Base-by-base conservation (phyloP, 73 alveolate genomes). In the Paramecium primaurelia region DNA sequence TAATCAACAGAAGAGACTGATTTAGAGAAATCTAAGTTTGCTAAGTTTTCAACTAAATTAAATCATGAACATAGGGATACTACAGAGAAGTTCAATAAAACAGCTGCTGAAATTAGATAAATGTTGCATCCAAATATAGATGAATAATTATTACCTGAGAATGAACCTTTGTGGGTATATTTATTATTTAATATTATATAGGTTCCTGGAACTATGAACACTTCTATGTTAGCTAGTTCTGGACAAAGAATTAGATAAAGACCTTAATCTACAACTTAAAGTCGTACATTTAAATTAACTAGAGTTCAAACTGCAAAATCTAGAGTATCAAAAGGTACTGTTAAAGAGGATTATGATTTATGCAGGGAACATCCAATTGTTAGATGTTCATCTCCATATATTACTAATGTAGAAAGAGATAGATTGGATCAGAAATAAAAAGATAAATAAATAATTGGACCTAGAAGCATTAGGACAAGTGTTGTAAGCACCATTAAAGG, bases 51-150 rank as follows among this genome's bases (percentile, higher is more conserved):
- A 8, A 80, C 91, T n/a, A 42, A 44, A 80, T 25, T 80, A 47
- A 26, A 22, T 32, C 25, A 80, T 10, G 91, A 44, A 80, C 58
- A 80, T 25, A 40, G 49, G 18, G 75, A 42, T 64, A 64, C 84
- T 25, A 80, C 44, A 2, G 91, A 80, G 14, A 80, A 80, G 8
- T 80, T 80, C n/a, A 45, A 80, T 42, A 80, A 80, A 26, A 80
- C 91, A 44, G 91, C 77, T 18, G 91, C 91, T 45, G 91, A 80
- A 25, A 80, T 80, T 10, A 80, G 91, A 80, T 80, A 80, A 14
- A 80, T 80, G 91, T 47, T 80, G 28, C 91, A 80, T 80, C 91
- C 91, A 10, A 47, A 80, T 10, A 80, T 80, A 4, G 58, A 80
- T 80, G 91, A 80, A 26, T 34, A 80, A 80, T 14, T 34, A 25